Evolutionary conservation across 2,329 filamentous ascomycete genomes (phyloP), one percentile per base, ranked within the genome.

Genomic region (Lecanoromycetidae sp.): DNA sequence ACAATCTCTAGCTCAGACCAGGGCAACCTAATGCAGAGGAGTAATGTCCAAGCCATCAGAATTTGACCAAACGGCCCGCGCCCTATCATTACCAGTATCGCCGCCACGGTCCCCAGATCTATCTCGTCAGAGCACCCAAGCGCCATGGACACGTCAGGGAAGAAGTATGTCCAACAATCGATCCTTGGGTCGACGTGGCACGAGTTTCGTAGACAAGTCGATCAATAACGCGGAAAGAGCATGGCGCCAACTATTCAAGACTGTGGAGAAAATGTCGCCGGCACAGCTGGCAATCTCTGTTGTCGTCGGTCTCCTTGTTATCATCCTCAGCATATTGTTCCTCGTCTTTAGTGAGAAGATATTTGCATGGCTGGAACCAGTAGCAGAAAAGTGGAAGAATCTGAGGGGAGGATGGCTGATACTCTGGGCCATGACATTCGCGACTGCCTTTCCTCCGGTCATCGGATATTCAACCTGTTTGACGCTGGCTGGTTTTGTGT

Each of bases 391-490:
- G 54, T 95, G 87, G 87, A 78, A 86, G 58, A 73, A 77, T 25
- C 68, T 87, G 4, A 74, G 71, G 1, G 79, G 75, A 44, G 90
- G 87, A 35, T 84, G 79, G 70, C 64, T 80, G 51, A 75, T 95
- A 41, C 71, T 91, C 32, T 94, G 87, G 77, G 62, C 75, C 26
- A 68, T 85, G 56, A 81, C 84, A 29, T 87, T 88, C 61, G 61
- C 75, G 33, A 82, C 87, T 13, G 85, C 82, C 2, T 93, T 94
- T 63, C 88, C 88, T 17, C 88, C 88, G 2, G 65, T 94, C 57
- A 82, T 95, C 53, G 88, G 88, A 12, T 94, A 94, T 70, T 85
- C 82, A 52, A 85, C 82, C 1, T 80, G 82, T 57, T 70, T 83
- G 25, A 84, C 80, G 1, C 71, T 83, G 17, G 70, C 77, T 3